Base-by-base conservation (phyloP, 192 early-diverging fungal genomes). In the Backusella westeae region DNA sequence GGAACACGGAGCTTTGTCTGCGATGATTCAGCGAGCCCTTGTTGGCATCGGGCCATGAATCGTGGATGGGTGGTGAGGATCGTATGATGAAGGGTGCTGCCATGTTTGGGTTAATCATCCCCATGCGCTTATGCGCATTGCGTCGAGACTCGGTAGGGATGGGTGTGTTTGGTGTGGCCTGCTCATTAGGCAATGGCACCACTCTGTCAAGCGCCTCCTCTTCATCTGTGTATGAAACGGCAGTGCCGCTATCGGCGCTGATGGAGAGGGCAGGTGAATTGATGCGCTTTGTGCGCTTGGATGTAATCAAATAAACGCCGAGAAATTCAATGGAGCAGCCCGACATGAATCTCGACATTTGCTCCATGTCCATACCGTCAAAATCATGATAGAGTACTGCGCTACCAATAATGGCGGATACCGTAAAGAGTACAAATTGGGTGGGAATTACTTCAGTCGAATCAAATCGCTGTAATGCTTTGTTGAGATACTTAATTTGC, bases 401-500 rank as follows among this genome's bases (percentile, higher is more conserved):
- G 59, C 87, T 89, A 34, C 92, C 92, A 52, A 91, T 83, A 36
- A 93, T 93, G 15, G 89, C 88, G 12, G 87, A 90, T 14, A 90
- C 81, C 0, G 92, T 93, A 72, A 93, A 93, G 4, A 92, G 79
- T 14, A 93, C 92, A 81, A 92, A 93, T 76, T 93, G 92, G 9
- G 91, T 93, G 2, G 92, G 92, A 68, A 93, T 93, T 1, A 93
- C 92, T 79, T 90, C 86, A 19, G 90, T 91, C 7, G 90, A 87
- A 72, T 91, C 90, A 69, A 91, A 91, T 21, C 85, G 80, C 66
- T 85, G 87, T 5, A 93, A 82, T 7, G 92, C 87, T 49, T 85
- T 89, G 82, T 93, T 93, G 29, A 93, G 77, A 72, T 87, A 92
- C 67, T 84, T 86, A 75, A 89, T 88, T 66, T 92, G 90, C 39